A percentile compares a stretch with the other conserved stretches of the same genome.
phyloP scores from a whole-genome alignment of 169 alveolate genomes.

The Eimeria mitis region DNA sequence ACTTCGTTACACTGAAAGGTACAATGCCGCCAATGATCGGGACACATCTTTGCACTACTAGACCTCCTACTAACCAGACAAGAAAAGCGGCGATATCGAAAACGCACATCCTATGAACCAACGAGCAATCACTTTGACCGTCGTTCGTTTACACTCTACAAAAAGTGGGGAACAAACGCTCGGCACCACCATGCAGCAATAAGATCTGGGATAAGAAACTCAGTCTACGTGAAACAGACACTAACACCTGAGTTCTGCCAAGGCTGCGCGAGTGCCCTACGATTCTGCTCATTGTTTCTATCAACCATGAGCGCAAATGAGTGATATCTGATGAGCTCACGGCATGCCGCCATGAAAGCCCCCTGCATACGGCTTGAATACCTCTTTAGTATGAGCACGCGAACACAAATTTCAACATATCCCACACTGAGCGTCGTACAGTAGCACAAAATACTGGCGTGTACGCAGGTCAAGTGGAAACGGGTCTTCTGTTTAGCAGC shows the following conservation, averaged over 20 bases:
- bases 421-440: background rate
- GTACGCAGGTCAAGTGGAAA: too few relatives aligned
- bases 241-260: background rate
- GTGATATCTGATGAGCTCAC: background rate
- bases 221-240: background rate
- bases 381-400: background rate
- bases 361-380: background rate
- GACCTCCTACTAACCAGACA: background rate
- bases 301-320: background rate
- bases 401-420: background rate
- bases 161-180: background rate
- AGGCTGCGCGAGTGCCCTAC: background rate
- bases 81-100: background rate
- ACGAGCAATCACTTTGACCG: background rate
- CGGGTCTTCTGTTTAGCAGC: background rate
- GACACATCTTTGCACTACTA: background rate
- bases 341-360: background rate
- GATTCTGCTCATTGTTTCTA: background rate
- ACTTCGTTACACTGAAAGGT: background rate
- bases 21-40: background rate
- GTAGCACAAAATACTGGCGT: too few relatives aligned
- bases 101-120: background rate
- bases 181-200: background rate
- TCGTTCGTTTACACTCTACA: background rate
- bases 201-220: background rate